Conservation (phyloP, 2,329 filamentous ascomycete species). For the Scleromitrula shiraiana region DNA sequence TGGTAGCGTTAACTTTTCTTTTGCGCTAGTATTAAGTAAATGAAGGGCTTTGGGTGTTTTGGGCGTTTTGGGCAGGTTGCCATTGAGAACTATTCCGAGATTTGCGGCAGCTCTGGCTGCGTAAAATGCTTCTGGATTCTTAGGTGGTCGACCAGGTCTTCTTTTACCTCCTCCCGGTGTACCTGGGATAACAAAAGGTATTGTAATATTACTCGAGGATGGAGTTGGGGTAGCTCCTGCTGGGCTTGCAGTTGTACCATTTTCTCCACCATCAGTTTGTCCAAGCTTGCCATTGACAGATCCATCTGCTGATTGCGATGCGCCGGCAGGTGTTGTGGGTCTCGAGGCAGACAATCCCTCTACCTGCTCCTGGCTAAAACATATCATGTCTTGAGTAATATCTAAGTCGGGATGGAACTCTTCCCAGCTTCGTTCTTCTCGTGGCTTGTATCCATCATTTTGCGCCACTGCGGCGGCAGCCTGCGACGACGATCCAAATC, state of each 20-base stretch:
- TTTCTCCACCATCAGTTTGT: conserved; percentile 19
- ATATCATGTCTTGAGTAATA: conserved; percentile 69
- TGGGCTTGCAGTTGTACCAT: conserved; percentile 20
- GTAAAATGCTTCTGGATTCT: conserved; percentile 51
- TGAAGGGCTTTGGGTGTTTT: conserved; percentile 61
- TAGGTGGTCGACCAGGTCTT: conserved; percentile 56
- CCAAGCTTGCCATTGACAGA: conserved; percentile 35
- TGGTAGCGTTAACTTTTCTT: conserved; percentile 71
- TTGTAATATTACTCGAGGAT: conserved; percentile 19
- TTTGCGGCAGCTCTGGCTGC: conserved; percentile 37
- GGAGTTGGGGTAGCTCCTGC: conserved; percentile 17
- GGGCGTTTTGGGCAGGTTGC: conserved; percentile 29
- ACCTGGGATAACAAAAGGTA: conserved; percentile 28
- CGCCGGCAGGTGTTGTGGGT: conserved; percentile 33
- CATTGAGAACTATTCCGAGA: conserved; percentile 15
- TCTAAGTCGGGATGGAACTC: conserved; percentile 96
- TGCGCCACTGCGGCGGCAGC: conserved; percentile 84
- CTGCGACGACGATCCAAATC: conserved; percentile 37
- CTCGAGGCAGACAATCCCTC: conserved; percentile 58
- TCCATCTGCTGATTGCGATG: conserved; percentile 30
- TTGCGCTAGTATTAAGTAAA: conserved; percentile 70
- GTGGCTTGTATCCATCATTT: conserved; percentile 91
- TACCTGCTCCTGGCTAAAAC: conserved; percentile 77
- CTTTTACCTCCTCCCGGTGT: conserved; percentile 40
- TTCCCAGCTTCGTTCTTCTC: conserved; percentile 94